A percentile compares a stretch with the other conserved stretches of the same genome.
Conservation (phyloP, 257 asterid genomes). For the Solanum chmielewskii region DNA sequence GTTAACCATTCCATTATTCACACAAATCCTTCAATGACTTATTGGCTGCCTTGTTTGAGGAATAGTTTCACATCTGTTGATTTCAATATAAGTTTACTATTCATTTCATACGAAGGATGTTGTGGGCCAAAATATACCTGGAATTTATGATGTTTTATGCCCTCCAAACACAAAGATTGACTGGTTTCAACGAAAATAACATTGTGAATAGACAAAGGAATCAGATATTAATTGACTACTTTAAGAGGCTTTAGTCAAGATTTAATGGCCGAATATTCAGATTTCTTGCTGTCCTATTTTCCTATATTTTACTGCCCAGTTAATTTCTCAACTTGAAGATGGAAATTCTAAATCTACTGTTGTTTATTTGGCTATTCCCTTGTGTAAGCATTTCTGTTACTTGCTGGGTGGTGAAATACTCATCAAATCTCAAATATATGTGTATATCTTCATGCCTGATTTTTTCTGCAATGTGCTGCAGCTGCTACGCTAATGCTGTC, state of each 20-base stretch:
- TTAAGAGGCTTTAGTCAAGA: not conserved
- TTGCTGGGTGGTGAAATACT: not conserved
- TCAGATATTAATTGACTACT: not conserved
- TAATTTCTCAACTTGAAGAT: not conserved
- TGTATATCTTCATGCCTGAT: not conserved
- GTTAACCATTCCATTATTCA: not conserved
- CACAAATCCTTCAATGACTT: not conserved
- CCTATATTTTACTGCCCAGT: not conserved
- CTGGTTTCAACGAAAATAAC: not conserved
- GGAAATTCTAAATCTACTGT: not conserved
- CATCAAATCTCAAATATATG: not conserved
- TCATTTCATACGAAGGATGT: not conserved
- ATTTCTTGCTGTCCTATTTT: not conserved
- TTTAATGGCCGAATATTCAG: not conserved
- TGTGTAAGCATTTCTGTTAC: not conserved
- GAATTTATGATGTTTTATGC: not conserved
- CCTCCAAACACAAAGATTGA: not conserved
- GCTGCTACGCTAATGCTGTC: constrained; percentile 86
- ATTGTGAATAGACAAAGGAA: not conserved
- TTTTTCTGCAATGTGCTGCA: constrained; percentile 22
- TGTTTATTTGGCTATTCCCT: not conserved
- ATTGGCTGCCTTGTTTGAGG: not conserved
- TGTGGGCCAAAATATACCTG: not conserved
- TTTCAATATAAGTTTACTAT: no score
- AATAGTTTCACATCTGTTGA: not conserved